Conservation (phyloP, 1,139 yeast genomes). For the Geotrichum europaeum region DNA sequence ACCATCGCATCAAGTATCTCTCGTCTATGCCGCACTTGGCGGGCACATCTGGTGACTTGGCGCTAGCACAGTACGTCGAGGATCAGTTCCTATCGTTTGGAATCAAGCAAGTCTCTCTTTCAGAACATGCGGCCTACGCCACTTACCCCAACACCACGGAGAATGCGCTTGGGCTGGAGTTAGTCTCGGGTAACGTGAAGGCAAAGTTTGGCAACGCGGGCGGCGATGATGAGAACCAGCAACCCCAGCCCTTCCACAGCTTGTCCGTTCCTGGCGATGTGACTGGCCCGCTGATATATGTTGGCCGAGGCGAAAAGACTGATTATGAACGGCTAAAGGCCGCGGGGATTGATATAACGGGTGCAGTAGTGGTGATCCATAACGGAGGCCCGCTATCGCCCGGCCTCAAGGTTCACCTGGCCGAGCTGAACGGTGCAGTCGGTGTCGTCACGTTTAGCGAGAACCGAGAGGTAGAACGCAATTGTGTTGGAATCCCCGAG, state of each 20-base stretch:
- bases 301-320: conserved; percentile 54
- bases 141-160: conserved; percentile 48
- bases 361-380: conserved; percentile 48
- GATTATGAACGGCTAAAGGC: conserved; percentile 50
- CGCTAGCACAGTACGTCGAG: conserved; percentile 60
- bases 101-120: conserved; percentile 43
- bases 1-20: conserved; percentile 66
- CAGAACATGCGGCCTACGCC: conserved; percentile 48
- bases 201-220: conserved; percentile 20
- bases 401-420: conserved; percentile 48
- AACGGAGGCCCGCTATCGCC: conserved; percentile 52
- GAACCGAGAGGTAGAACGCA: conserved; percentile 50
- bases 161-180: conserved; percentile 23
- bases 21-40: conserved; percentile 82
- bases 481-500: conserved; percentile 61
- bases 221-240: conserved; percentile 26
- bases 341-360: conserved; percentile 36
- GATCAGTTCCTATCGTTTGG: conserved; percentile 54
- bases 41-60: conserved; percentile 79
- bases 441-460: conserved; percentile 52
- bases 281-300: conserved; percentile 50
- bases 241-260: conserved; percentile 54
- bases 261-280: conserved; percentile 56
- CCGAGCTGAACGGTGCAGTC: conserved; percentile 46
- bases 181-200: conserved; percentile 10